These are phyloP conservation scores for Trypanosoma boissoni DNA, from an alignment of 208 protist genomes.

Conservation along the genomic window DNA sequence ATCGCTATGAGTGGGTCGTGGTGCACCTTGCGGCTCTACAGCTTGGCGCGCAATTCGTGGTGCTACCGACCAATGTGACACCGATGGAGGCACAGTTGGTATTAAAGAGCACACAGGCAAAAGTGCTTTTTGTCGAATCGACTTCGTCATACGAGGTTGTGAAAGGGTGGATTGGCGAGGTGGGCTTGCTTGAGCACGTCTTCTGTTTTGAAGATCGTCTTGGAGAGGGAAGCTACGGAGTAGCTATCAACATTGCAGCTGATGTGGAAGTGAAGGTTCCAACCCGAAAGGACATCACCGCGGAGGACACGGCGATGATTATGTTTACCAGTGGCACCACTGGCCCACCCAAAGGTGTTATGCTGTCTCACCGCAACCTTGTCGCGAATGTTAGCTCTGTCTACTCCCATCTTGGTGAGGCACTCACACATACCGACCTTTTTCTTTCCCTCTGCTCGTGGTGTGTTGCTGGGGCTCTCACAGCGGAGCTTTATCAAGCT, in stretches of 20 bases:
- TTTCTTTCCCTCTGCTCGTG: constrained; percentile 92
- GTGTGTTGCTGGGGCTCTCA: constrained; percentile 82
- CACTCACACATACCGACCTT: constrained; percentile 81
- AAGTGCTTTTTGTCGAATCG: constrained; percentile 86
- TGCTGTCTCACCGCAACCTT: constrained; percentile 92
- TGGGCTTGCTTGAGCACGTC: constrained; percentile 79
- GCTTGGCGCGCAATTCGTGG: constrained; percentile 86
- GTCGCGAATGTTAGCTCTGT: constrained; percentile 88
- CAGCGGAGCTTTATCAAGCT: constrained; percentile 81
- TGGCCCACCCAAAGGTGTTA: constrained; percentile 93
- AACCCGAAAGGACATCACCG: constrained; percentile 56
- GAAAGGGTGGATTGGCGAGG: constrained; percentile 75
- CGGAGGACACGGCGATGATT: constrained; percentile 91
- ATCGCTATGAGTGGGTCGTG: constrained; percentile 91
- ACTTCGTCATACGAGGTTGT: constrained; percentile 69
- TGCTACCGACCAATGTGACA: constrained; percentile 87
- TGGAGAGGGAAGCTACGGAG: constrained; percentile 80
- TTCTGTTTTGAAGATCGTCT: constrained; percentile 88
- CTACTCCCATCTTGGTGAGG: constrained; percentile 77
- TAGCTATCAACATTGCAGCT: constrained; percentile 76
- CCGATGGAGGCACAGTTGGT: constrained; percentile 83
- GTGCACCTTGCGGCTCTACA: constrained; percentile 88
- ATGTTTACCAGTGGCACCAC: constrained; percentile 91
- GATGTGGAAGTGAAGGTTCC: constrained; percentile 74
- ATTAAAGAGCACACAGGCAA: constrained; percentile 79